Base-by-base conservation (phyloP, 228 moss, liverwort and hornwort species). In the Sphagnum magellanicum region DNA sequence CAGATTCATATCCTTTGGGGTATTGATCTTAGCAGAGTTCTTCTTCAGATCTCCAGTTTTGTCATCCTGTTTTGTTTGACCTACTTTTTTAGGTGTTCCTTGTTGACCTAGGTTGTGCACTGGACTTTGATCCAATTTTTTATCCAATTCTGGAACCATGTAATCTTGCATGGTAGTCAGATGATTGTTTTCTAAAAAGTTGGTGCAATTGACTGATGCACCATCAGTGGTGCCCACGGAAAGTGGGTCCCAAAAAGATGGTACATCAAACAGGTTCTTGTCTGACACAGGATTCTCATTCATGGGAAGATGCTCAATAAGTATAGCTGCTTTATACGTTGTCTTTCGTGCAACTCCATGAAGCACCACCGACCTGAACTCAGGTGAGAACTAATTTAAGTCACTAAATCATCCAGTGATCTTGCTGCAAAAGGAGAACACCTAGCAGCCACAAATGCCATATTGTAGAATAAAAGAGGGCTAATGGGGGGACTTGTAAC, bases 231-330 rank as follows among this genome's bases (percentile, higher is more conserved):
- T 65, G 51, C 86, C 86, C 32, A 89, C 72, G 65, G 91, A 80
- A 63, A 98, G 80, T 65, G 93, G 90, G 80, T 98, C 93, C 98
- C 98, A 98, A 75, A 84, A 83, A 53, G 48, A 71, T 8, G 98
- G 92, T 69, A 98, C 90, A 71, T 81, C 72, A 73, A 98, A 98
- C 49, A 78, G 71, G 68, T 77, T 71, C 4, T 74, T 71, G 55
- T 77, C 63, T 67, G 69, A 66, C 9, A 32, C 65, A 0, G 66
- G 14, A 50, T 79, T 79, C n/a, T 77, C 81, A 13, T 68, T 52
- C 49, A 68, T 10, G 6, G 49, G 61, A 50, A 79, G 60, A 65
- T 71, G 82, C 67, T 81, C 85, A 63, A 98, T 64, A 52, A 87
- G 50, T 71, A 93, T 81, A 16, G 98, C 90, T 63, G 77, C 83